Conservation (phyloP, 495 filamentous ascomycete species). For the Aspergillus coremiiformis region DNA sequence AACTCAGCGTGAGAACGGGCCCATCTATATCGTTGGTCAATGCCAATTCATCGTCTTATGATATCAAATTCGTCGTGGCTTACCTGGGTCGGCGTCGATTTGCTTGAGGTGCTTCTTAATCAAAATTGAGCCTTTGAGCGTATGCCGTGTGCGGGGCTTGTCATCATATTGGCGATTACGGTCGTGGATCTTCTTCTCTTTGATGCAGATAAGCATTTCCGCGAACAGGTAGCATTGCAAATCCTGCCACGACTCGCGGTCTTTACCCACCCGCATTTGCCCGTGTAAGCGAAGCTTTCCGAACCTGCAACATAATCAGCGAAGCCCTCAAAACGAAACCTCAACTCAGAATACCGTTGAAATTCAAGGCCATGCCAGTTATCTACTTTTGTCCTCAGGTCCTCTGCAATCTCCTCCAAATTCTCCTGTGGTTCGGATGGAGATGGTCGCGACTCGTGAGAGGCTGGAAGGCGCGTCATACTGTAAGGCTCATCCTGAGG, state of each 20-base stretch:
- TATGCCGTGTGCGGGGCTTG: slow-evolving; percentile 63
- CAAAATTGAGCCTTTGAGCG: slow-evolving; percentile 92
- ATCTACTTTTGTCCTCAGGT: slow-evolving; percentile 76
- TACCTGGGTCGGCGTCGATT: slow-evolving; percentile 61
- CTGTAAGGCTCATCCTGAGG: slow-evolving; percentile 37
- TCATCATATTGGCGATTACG: slow-evolving; percentile 48
- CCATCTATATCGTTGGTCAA: slow-evolving; percentile 49
- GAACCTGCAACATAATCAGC: slow-evolving; percentile 50
- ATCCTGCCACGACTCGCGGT: slow-evolving; percentile 96
- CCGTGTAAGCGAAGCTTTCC: slow-evolving; percentile 90
- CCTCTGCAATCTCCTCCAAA: slow-evolving; percentile 80
- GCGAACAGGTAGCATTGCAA: slow-evolving; percentile 94
- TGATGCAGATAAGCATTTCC: slow-evolving; percentile 99
- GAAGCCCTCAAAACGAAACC: background rate
- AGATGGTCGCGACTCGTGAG: slow-evolving; percentile 24
- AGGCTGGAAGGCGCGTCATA: slow-evolving; percentile 25
- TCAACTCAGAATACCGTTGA: slow-evolving; percentile 49
- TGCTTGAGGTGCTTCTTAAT: slow-evolving; percentile 98
- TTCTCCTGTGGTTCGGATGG: slow-evolving; percentile 52
- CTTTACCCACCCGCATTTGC: slow-evolving; percentile 89
- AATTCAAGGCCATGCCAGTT: slow-evolving; percentile 99
- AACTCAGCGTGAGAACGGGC: slow-evolving; percentile 77
- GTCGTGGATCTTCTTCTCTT: slow-evolving; percentile 74
- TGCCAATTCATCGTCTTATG: background rate
- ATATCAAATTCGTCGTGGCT: background rate